Evolutionary conservation across 768 basidiomycete species (phyloP).

Genomic region (Leccinum imitatum): DNA sequence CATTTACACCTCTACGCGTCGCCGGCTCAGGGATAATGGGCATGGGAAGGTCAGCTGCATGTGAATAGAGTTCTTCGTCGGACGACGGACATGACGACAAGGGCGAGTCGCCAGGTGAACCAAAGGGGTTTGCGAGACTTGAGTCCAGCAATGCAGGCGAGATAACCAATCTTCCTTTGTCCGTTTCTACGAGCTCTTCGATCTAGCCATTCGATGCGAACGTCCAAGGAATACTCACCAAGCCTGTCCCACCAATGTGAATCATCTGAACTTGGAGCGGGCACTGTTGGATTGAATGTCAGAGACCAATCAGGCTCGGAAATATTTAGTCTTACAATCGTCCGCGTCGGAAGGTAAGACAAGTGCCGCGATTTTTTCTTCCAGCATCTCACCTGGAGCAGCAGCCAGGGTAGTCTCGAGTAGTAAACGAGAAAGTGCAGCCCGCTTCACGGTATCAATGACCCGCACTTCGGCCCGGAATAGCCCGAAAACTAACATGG

Average conservation of each 20-base stretch:
- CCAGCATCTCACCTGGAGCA: slow-evolving; percentile 63
- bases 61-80: slow-evolving; percentile 80
- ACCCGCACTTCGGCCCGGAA: slow-evolving; percentile 77
- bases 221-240: slow-evolving; percentile 41
- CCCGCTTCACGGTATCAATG: slow-evolving; percentile 75
- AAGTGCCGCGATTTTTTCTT: slow-evolving; percentile 67
- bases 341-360: slow-evolving; percentile 43
- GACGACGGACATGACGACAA: slow-evolving; percentile 76
- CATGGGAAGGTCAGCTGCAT: slow-evolving; percentile 67
- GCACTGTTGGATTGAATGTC: slow-evolving; percentile 48
- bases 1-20: slow-evolving; percentile 4
- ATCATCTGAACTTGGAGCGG: slow-evolving; percentile 81
- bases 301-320: slow-evolving; percentile 1
- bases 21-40: slow-evolving; percentile 52
- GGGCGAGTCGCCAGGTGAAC: slow-evolving; percentile 63
- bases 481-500: slow-evolving; percentile 69
- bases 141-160: slow-evolving; percentile 44
- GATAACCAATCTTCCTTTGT: slow-evolving; percentile 20
- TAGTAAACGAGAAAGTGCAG: slow-evolving; percentile 64
- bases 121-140: slow-evolving; percentile 66
- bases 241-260: slow-evolving; percentile 76
- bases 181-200: slow-evolving; percentile 14
- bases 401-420: slow-evolving; percentile 63
- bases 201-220: neutral
- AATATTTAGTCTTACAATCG: slow-evolving; percentile 30